Base-by-base conservation (phyloP, 1,284 basidiomycete genomes). In the Coniferiporia sulphurascens region DNA sequence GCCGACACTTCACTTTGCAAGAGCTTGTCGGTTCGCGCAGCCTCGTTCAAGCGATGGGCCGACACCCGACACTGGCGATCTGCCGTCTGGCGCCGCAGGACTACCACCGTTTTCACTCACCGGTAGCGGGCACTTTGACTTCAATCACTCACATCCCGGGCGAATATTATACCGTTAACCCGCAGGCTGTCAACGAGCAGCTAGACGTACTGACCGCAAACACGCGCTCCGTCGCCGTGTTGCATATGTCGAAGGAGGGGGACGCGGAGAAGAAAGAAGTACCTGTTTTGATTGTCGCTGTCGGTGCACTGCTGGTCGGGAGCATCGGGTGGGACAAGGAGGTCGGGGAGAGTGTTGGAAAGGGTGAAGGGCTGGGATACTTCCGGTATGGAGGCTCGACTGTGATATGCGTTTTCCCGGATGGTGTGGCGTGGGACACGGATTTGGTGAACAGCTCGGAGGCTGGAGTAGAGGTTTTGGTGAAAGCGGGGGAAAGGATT, bases 61-160 rank as follows among this genome's bases (percentile, higher is more conserved):
- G 67, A 41, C 66, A 70, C 12, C 73, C 71, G 8, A 60, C 69
- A 1, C 57, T 79, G 4, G 73, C 73, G 1, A 73, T 79, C 43
- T 81, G 80, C 68, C 70, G 78, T 8, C 70, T 80, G 12, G 79
- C 79, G 0, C 80, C 79, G 0, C 78, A 79, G 63, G 81, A 84
- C 67, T 83, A 83, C 62, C 81, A 82, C 63, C 73, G 82, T 8
- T 83, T 79, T 72, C 81, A 84, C 64, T 73, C 75, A 5, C 81
- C 81, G 0, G 74, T 77, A 4, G 71, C 74, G n/a, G 81, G 73
- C 7, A 69, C 64, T 9, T 66, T 77, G 3, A 52, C 58, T 22
- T 55, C 59, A 1, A 63, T 75, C 10, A 74, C 72, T 15, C 67
- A 67, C 32, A 57, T 63, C 27, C 56, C 55, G 61, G 70, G 69